phyloP scores from a whole-genome alignment of 2,329 filamentous ascomycete species.

The Acrocalymma vagum region DNA sequence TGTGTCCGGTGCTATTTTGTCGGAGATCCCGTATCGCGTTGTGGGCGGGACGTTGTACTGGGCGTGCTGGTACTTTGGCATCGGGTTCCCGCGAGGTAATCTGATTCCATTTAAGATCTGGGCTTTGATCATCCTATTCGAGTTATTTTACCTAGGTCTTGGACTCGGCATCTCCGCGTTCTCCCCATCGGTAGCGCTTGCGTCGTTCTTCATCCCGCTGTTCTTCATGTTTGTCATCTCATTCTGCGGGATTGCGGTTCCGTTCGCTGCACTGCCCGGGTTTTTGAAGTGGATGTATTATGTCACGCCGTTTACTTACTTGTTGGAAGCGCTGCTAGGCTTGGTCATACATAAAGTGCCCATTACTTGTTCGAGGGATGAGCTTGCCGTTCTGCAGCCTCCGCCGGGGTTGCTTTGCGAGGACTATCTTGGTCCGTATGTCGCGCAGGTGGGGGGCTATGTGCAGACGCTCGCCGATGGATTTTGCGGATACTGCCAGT shows the following conservation, averaged over 20 bases:
- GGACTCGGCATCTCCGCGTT: slow-evolving; percentile 72
- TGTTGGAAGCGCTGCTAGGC: slow-evolving; percentile 4
- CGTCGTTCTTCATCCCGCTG: slow-evolving; percentile 69
- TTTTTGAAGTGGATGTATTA: slow-evolving; percentile 65
- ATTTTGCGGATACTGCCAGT: slow-evolving; percentile 69
- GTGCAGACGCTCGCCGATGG: slow-evolving; percentile 61
- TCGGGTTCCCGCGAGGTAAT: slow-evolving; percentile 59
- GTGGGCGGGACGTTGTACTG: slow-evolving; percentile 70
- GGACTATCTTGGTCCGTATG: slow-evolving; percentile 62
- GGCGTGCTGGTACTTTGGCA: slow-evolving; percentile 55
- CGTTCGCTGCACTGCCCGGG: slow-evolving; percentile 65
- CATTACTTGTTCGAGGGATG: slow-evolving; percentile 69
- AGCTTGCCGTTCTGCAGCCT: slow-evolving; percentile 65
- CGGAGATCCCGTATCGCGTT: slow-evolving; percentile 73
- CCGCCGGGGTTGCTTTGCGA: slow-evolving; percentile 66
- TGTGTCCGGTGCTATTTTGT: slow-evolving; percentile 67
- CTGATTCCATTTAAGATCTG: slow-evolving; percentile 67
- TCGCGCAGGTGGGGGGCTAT: slow-evolving; percentile 63
- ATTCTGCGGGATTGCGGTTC: slow-evolving; percentile 77
- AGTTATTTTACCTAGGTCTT: slow-evolving; percentile 68
- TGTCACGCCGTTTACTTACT: slow-evolving; percentile 64
- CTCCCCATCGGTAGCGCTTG: slow-evolving; percentile 69
- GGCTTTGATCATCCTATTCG: slow-evolving; percentile 70
- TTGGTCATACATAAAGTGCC: slow-evolving; percentile 9
- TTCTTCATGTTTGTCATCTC: slow-evolving; percentile 73